These are phyloP conservation scores for Neofusicoccum ribis DNA, from an alignment of 2,329 filamentous ascomycete genomes.

Conservation along the genomic window DNA sequence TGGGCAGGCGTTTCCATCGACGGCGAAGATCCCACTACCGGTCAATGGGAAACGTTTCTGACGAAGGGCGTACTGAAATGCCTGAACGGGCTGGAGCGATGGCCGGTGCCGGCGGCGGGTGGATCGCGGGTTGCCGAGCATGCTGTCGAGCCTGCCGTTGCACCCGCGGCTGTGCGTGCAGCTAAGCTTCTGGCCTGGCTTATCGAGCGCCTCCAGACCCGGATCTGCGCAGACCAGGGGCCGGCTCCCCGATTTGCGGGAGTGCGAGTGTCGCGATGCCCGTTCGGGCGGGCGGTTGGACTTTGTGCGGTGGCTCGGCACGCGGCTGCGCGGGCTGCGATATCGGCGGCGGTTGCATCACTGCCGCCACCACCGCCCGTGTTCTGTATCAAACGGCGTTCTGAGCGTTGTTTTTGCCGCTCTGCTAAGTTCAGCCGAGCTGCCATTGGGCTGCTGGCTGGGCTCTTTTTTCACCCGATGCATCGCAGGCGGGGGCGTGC, in stretches of 20 bases:
- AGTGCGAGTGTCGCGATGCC: not conserved
- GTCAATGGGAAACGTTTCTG: not conserved
- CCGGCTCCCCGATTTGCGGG: not conserved
- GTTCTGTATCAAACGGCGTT: not conserved
- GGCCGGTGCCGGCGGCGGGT: not conserved
- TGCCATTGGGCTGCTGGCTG: not conserved
- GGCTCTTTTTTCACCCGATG: not conserved
- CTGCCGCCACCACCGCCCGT: too few relatives aligned
- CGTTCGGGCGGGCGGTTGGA: not conserved
- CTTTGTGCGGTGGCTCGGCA: not conserved
- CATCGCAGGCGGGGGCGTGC: not conserved
- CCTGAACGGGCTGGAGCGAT: not conserved
- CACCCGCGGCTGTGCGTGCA: not conserved
- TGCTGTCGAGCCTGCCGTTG: not conserved
- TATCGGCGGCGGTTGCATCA: conserved; percentile 3
- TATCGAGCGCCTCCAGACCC: not conserved
- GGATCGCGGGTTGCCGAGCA: conserved; percentile 10
- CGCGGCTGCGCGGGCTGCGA: not conserved
- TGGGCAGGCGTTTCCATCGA: not conserved
- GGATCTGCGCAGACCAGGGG: not conserved
- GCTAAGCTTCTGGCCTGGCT: not conserved
- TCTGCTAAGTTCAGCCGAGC: not conserved
- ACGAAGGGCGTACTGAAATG: not conserved
- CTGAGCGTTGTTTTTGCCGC: not conserved
- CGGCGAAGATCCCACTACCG: not conserved